Evolutionary conservation across 331 rosid genomes (phyloP), one percentile per base, ranked within the genome.

Genomic region (Malus hybrid): DNA sequence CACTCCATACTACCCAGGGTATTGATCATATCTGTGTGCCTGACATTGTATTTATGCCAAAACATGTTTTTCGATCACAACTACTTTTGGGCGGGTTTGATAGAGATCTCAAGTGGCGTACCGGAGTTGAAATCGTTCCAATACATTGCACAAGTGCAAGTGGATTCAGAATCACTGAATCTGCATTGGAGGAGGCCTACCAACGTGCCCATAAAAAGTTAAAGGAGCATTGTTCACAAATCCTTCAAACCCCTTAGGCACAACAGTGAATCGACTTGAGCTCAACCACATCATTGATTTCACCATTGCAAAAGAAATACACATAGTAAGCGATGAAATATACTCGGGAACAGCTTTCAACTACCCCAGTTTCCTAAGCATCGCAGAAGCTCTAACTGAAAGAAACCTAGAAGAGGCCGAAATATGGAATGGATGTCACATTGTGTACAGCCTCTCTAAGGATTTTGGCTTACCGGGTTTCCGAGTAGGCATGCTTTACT

Each of bases 1-100:
- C 62, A 82, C 91, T n/a, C 97, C 98, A 1, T 94, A 94, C 80
- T 91, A 94, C 65, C 98, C 96, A 7, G 97, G 97, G 96, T 91
- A 85, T 60, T 24, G 65, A 60, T 60, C 65, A 24, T 10, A 60
- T n/a, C 18, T 5, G 15, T 60, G 32, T 22, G 7, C 55, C 55
- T 6, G 0, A 5, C 46, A 10, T 39, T 39, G 19, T 48, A 48
- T 48, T 48, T 48, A 48, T 14, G 55, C 55, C 55, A 36, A 36
- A 36, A 36, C 42, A 36, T 36, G 3, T 36, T 36, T 36, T 36
- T 34, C 2, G 18, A 32, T 48, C 56, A n/a, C 50, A 1, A 32
- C 36, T 67, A 24, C 14, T 57, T 10, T 69, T 77, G 55, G 72
- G 19, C 84, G 87, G 98, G 78, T 89, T 91, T 67, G 96, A 93